Percentiles rank a stretch among this genome's conserved stretches.
These are phyloP conservation scores for Guadua angustifolia DNA, from an alignment of 176 grass and related monocot species.

Conservation along the genomic window DNA sequence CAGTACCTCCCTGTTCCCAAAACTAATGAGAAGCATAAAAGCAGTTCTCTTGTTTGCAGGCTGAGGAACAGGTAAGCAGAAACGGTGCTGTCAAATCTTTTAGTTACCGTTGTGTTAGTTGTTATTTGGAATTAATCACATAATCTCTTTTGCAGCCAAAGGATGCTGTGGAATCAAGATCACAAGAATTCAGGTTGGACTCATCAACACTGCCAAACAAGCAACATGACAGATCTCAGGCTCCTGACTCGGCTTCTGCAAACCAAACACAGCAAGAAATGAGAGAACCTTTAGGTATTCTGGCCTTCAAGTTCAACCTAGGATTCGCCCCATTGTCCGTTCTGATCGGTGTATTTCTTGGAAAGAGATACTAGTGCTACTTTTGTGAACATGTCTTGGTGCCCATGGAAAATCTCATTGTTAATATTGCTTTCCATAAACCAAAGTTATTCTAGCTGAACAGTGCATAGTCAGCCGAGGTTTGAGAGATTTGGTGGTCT, in stretches of 20 bases:
- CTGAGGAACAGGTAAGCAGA: conserved; percentile 43
- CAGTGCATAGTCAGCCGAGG: background rate
- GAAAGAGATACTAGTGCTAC: conserved; percentile 75
- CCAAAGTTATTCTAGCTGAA: conserved; percentile 8
- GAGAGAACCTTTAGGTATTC: conserved; percentile 72
- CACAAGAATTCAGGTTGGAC: conserved; percentile 56
- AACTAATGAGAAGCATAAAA: too few species aligned
- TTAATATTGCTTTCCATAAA: conserved; percentile 34
- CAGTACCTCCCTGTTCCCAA: too few species aligned
- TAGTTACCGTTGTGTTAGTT: conserved; percentile 16
- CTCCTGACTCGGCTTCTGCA: conserved; percentile 28
- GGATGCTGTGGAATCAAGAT: conserved; percentile 49
- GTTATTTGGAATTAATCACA: conserved; percentile 23
- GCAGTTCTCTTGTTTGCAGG: too few species aligned
- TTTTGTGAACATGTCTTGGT: conserved; percentile 19
- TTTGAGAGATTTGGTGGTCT: conserved; percentile 25
- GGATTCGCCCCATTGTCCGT: conserved; percentile 79
- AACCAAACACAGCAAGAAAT: conserved; percentile 36
- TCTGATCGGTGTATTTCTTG: conserved; percentile 78
- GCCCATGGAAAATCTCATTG: conserved; percentile 26
- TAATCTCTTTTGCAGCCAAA: conserved; percentile 57
- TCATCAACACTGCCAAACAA: conserved; percentile 39
- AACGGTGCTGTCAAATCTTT: conserved; percentile 4
- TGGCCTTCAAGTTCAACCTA: conserved; percentile 95
- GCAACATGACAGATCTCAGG: conserved; percentile 33